Conservation (phyloP, 139 green algal genomes). For the Pycnococcus provasolii region DNA sequence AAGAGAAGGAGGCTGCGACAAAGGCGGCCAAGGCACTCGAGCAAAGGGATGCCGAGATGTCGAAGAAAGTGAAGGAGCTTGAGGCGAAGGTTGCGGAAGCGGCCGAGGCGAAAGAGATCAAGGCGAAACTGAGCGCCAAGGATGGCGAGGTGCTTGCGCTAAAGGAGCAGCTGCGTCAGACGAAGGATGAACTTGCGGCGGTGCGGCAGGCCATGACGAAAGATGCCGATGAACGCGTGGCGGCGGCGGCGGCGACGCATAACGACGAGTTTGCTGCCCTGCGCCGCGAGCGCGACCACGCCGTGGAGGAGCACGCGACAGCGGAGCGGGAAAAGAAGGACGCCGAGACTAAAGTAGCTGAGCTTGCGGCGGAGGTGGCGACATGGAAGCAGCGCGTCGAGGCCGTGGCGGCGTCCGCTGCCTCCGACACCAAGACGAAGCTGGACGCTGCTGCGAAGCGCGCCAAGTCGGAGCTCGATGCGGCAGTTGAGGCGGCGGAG, state of each 20-base stretch:
- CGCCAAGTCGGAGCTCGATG: neutral
- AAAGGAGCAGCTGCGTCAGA: neutral
- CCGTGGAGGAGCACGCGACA: too few relatives aligned
- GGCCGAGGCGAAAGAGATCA: constrained; percentile 6
- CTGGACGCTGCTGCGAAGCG: neutral
- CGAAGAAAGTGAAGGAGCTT: neutral
- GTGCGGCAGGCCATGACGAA: neutral
- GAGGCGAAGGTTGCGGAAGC: constrained; percentile 4
- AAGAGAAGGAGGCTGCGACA: neutral
- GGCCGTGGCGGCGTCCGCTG: too few relatives aligned
- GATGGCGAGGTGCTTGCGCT: neutral
- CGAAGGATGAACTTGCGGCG: neutral
- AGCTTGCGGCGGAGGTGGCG: too few relatives aligned
- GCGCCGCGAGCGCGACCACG: too few relatives aligned
- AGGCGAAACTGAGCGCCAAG: neutral
- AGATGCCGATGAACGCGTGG: too few relatives aligned
- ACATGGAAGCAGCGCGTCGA: too few relatives aligned
- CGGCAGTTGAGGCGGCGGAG: too few relatives aligned
- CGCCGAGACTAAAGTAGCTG: too few relatives aligned
- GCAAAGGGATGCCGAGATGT: neutral
- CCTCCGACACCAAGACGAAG: neutral
- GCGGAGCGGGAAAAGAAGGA: too few relatives aligned
- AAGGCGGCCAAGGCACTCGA: neutral
- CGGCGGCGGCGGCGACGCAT: too few relatives aligned
- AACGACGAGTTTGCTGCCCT: too few relatives aligned